phyloP scores from a whole-genome alignment of 2,329 filamentous ascomycete genomes.

The Pseudopyricularia cyperi region DNA sequence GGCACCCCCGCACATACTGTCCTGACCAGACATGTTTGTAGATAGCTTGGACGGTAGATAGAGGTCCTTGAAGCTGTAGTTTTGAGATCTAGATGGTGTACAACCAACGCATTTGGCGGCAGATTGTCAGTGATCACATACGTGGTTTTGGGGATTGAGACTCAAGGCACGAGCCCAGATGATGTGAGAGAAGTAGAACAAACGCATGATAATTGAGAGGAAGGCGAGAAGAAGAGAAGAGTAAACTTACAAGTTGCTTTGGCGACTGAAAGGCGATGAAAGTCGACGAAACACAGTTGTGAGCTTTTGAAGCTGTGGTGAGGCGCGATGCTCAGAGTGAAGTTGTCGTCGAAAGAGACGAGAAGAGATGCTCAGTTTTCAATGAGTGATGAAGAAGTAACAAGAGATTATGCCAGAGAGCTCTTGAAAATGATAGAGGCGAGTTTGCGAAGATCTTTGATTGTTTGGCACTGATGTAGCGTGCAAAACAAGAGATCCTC shows the following conservation, averaged over 20 bases:
- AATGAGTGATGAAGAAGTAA: not conserved
- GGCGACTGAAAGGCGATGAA: not conserved
- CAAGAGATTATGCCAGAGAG: not conserved
- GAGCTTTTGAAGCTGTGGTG: not conserved
- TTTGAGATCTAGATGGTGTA: not conserved
- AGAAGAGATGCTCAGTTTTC: not conserved
- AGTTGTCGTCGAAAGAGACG: not conserved
- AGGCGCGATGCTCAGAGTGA: not conserved
- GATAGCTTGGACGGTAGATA: not conserved
- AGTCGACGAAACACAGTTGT: not conserved
- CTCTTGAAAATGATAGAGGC: not conserved
- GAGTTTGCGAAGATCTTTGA: not conserved
- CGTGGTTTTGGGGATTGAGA: too few relatives aligned
- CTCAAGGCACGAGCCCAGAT: too few relatives aligned
- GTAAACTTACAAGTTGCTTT: not conserved
- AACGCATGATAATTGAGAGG: too few relatives aligned
- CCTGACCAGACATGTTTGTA: slow-evolving; percentile 22
- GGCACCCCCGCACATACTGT: slow-evolving; percentile 53
- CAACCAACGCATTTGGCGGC: too few relatives aligned
- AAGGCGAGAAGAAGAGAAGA: too few relatives aligned
- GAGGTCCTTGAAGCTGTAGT: not conserved
- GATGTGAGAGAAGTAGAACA: too few relatives aligned
- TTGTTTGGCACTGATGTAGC: not conserved
- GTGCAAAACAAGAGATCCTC: not conserved
- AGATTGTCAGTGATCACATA: too few relatives aligned